Conservation (phyloP, 1,284 basidiomycete species). For the Acaromyces ingoldii region DNA sequence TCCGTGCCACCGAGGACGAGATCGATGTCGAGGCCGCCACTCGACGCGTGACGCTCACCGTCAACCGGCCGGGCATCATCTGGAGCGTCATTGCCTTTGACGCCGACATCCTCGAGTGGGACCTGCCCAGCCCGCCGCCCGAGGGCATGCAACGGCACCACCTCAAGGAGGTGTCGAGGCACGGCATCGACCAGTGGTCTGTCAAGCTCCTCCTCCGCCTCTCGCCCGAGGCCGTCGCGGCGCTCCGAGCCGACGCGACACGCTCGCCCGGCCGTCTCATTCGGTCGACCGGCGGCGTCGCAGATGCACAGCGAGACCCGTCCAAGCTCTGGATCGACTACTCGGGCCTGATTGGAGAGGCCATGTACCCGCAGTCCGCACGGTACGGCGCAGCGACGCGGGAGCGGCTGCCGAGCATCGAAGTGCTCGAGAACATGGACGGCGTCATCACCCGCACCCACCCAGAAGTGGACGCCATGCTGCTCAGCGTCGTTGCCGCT, state of each 20-base stretch:
- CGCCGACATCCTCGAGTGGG: slow-evolving; percentile 83
- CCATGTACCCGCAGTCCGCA: slow-evolving; percentile 10
- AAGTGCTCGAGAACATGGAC: slow-evolving; percentile 37
- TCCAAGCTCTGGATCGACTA: slow-evolving; percentile 17
- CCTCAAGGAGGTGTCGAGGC: slow-evolving; percentile 82
- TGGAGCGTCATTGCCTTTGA: slow-evolving; percentile 91
- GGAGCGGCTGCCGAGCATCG: slow-evolving; percentile 13
- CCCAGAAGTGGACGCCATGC: slow-evolving; percentile 49
- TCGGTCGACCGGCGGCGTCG: not conserved
- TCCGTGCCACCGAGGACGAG: slow-evolving; percentile 63
- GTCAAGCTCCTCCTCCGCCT: slow-evolving; percentile 68
- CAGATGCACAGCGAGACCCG: slow-evolving; percentile 5
- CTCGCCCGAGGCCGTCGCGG: slow-evolving; percentile 36
- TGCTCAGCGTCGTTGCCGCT: slow-evolving; percentile 40
- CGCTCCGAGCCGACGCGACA: slow-evolving; percentile 14
- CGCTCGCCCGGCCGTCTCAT: slow-evolving; percentile 5
- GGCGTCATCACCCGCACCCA: slow-evolving; percentile 23
- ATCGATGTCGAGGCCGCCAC: slow-evolving; percentile 62
- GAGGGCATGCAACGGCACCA: slow-evolving; percentile 69
- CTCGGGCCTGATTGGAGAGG: slow-evolving; percentile 22
- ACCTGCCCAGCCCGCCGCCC: slow-evolving; percentile 45
- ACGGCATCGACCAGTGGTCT: slow-evolving; percentile 67
- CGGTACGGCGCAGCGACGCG: not conserved
- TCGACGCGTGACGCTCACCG: slow-evolving; percentile 65
- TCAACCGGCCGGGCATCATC: slow-evolving; percentile 78